Conservation (phyloP, 352 stramenopile species). For the Globisporangium emineosum region DNA sequence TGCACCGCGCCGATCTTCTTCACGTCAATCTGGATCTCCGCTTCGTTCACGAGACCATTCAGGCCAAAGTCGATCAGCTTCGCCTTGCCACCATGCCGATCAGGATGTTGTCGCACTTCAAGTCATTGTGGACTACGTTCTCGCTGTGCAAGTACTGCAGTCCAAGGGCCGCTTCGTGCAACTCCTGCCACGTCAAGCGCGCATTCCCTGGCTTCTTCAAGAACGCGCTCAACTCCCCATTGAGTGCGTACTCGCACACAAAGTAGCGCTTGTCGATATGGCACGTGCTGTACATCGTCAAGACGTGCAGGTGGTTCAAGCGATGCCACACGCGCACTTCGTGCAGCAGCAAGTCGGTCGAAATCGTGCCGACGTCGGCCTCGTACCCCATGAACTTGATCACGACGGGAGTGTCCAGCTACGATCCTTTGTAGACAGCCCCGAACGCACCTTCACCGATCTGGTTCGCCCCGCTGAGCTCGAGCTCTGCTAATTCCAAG, state of each 20-base stretch:
- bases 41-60: neutral
- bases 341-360: constrained; percentile 18
- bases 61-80: constrained; percentile 26
- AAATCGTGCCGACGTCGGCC: neutral
- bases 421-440: no score
- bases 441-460: no score
- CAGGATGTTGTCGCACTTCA: constrained; percentile 27
- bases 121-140: constrained; percentile 22
- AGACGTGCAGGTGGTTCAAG: constrained; percentile 30
- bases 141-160: constrained; percentile 21
- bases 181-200: constrained; percentile 18
- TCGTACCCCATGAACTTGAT: constrained; percentile 33
- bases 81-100: constrained; percentile 15
- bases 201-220: constrained; percentile 3
- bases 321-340: constrained; percentile 30
- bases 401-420: no score
- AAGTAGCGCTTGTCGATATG: constrained; percentile 33
- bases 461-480: no score
- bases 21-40: neutral
- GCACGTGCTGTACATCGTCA: constrained; percentile 33
- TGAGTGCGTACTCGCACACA: constrained; percentile 27
- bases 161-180: constrained; percentile 20
- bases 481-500: no score
- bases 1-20: neutral
- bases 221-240: constrained; percentile 26